phyloP scores from a whole-genome alignment of 441 rosid species.

The Corymbia calophylla region DNA sequence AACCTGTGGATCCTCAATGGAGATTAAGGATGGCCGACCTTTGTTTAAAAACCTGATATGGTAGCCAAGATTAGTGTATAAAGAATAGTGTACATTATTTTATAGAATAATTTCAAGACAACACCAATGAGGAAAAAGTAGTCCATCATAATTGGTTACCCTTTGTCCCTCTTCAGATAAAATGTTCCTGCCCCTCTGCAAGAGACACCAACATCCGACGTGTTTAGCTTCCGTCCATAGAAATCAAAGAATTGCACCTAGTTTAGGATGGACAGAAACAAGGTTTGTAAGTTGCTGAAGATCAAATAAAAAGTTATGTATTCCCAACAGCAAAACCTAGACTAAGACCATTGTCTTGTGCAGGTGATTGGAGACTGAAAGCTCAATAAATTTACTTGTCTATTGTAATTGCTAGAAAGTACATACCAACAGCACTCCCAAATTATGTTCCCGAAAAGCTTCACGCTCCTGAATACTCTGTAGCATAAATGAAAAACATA shows the following conservation, averaged over 20 bases:
- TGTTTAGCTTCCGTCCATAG: conserved; percentile 79
- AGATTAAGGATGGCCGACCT: conserved; percentile 64
- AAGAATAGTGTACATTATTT: not conserved
- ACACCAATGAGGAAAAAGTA: not conserved
- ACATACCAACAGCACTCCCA: conserved; percentile 85
- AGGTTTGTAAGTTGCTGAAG: not conserved
- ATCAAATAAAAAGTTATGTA: not conserved
- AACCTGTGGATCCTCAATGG: conserved; percentile 96
- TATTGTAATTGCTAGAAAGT: not conserved
- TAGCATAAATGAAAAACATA: conserved; percentile 5
- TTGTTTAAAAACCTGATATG: conserved; percentile 49
- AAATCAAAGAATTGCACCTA: conserved; percentile 86
- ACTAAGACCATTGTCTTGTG: not conserved
- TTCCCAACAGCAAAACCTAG: not conserved
- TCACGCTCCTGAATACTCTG: conserved; percentile 52
- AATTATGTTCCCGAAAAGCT: conserved; percentile 58
- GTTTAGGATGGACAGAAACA: not conserved
- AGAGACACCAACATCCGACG: conserved; percentile 75
- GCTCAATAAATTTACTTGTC: not conserved
- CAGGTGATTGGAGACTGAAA: not conserved
- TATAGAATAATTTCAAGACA: not conserved
- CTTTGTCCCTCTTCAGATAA: conserved; percentile 61
- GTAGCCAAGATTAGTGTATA: not conserved
- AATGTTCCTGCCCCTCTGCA: conserved; percentile 60
- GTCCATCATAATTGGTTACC: conserved; percentile 31